phyloP scores from a whole-genome alignment of 805 yeast genomes.

The Candida glaebosa region DNA sequence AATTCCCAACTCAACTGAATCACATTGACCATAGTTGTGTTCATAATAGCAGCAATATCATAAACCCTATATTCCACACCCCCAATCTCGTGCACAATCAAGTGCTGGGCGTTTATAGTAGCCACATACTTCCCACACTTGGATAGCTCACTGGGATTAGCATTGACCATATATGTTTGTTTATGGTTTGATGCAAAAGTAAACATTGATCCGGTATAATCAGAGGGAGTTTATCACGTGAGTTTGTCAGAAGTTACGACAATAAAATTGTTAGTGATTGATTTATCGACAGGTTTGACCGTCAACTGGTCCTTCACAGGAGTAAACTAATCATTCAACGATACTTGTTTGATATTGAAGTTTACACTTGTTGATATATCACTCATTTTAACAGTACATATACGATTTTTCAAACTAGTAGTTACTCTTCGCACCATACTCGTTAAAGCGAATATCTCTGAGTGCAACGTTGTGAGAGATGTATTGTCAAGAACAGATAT shows the following conservation, averaged over 20 bases:
- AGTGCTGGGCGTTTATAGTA: neutral
- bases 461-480: too few species aligned
- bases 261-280: too few species aligned
- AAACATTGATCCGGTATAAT: conserved; percentile 2
- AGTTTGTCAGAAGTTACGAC: neutral
- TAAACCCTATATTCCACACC: neutral
- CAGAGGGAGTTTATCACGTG: neutral
- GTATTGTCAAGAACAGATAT: too few species aligned
- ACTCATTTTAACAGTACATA: too few species aligned
- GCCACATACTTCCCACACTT: conserved; percentile 21
- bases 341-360: too few species aligned
- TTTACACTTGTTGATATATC: too few species aligned
- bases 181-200: neutral
- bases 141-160: conserved; percentile 11
- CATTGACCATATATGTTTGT: conserved; percentile 1
- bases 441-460: too few species aligned
- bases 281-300: too few species aligned
- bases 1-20: conserved; percentile 23
- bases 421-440: too few species aligned
- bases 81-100: neutral
- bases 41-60: neutral
- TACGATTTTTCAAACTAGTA: too few species aligned
- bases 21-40: neutral
- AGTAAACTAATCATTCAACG: too few species aligned
- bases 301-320: too few species aligned